Base-by-base conservation (phyloP, 2,329 filamentous ascomycete genomes). In the Ambrosiella beaveri region DNA sequence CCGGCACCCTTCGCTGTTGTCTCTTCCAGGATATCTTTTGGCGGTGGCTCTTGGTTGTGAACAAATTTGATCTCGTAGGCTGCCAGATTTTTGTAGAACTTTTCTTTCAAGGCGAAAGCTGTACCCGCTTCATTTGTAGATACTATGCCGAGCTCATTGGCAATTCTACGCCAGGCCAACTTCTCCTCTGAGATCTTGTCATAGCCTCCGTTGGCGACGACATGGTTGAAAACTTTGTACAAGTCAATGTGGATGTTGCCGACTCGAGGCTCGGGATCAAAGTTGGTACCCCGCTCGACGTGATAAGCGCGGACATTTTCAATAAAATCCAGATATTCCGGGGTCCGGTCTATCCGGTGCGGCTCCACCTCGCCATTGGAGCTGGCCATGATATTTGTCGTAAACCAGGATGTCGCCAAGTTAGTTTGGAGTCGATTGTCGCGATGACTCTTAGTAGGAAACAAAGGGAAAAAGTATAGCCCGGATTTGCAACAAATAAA, bases 81-180 rank as follows among this genome's bases (percentile, higher is more conserved):
- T 11, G 85, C 85, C 50, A 95, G 78, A 65, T 91, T 88, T 69
- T 88, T 90, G 74, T 94, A 94, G 72, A 93, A 95, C 62, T 86
- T 82, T 58, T 86, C 85, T 72, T 95, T 95, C 58, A 95, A 74
- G 60, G 85, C 79, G 71, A 94, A 95, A 12, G 88, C 88, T 60
- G 88, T 81, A n/a, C 88, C 87, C 6, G 88, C 78, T 62, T 87
- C 81, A 66, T 91, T 89, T 65, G 79, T 77, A 58, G 82, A 82
- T 66, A 81, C 81, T 62, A 90, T 79, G 54, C 86, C 81, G 59
- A 95, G 84, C 64, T 89, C 83, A 57, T 82, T 77, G 11, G 85
- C 86, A 65, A 95, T 78, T 64, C 81, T 82, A 62, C 88, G 80
- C 89, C 89, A 95, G 56, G 86, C 85, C 63, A 94, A 78, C 73